phyloP scores from a whole-genome alignment of 73 alveolate genomes.

The Paramecium sexaurelia region DNA sequence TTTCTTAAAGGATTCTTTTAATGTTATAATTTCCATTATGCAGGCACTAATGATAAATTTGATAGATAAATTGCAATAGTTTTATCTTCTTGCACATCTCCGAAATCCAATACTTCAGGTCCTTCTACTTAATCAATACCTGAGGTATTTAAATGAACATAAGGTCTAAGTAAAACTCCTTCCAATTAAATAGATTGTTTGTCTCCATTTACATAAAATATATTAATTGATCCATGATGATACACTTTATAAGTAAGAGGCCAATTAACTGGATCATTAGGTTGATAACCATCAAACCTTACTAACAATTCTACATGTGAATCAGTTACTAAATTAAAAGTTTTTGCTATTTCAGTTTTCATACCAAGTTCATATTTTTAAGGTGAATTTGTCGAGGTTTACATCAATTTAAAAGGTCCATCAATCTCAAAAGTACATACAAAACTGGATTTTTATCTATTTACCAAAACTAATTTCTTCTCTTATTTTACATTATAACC shows the following conservation, averaged over 20 bases:
- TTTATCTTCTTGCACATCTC: constrained; percentile 73
- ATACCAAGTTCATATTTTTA: constrained; percentile 51
- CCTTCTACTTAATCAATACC: constrained; percentile 69
- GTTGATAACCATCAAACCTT: constrained; percentile 71
- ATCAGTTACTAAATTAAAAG: constrained; percentile 51
- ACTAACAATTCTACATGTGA: constrained; percentile 70
- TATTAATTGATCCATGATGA: constrained; percentile 70
- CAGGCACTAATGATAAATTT: constrained; percentile 76
- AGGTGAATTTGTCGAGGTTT: constrained; percentile 74
- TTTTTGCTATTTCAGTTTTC: constrained; percentile 51
- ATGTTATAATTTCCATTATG: constrained; percentile 82
- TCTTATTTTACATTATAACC: constrained; percentile 61
- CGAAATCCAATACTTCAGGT: constrained; percentile 84
- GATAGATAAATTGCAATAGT: constrained; percentile 70
- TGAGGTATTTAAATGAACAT: constrained; percentile 69
- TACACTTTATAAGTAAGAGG: constrained; percentile 76
- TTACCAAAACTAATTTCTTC: constrained; percentile 70
- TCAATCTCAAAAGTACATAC: constrained; percentile 72
- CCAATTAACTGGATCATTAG: constrained; percentile 77
- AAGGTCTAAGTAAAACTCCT: constrained; percentile 80
- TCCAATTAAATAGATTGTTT: constrained; percentile 65
- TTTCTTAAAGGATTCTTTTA: constrained; percentile 72
- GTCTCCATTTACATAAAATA: constrained; percentile 77
- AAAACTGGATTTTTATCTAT: constrained; percentile 77
- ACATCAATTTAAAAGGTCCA: constrained; percentile 82